Evolutionary conservation across 2,329 filamentous ascomycete species (phyloP), one percentile per base, ranked within the genome.

Genomic region (Epicoccum sorghinum): DNA sequence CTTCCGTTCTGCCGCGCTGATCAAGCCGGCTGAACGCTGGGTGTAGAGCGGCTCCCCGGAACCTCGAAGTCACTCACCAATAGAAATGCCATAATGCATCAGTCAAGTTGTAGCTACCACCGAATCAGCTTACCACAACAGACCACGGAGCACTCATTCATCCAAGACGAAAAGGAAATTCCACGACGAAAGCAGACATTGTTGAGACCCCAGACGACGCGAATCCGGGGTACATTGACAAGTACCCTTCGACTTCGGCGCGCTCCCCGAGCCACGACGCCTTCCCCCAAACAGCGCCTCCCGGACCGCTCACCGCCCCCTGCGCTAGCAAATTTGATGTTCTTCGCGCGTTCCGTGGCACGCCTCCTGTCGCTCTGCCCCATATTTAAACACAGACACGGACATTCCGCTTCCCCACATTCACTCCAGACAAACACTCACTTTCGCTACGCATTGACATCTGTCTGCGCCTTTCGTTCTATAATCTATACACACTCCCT

Each of bases 281-380:
- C 6, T 47, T 10, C 45, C 25, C 18, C 14, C 9, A 33, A n/a
- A 10, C 29, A 40, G 41, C 10, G n/a, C 35, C 38, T 47, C 43
- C 18, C 38, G 38, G 50, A 43, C 44, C 43, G 32, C 50, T 4
- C 14, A 23, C 38, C 25, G 50, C 43, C 32, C 43, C 50, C 37
- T 47, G 50, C 50, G 43, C 50, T 53, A 53, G 33, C 38, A 53
- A 53, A 53, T 47, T 53, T 53, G 18, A 18, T 18, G 44, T 53
- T 53, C 50, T 29, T 43, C 38, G 43, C 43, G 43, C 24, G 18
- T 52, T 52, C 49, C 30, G 24, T 23, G 18, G 32, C 41, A 46
- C 49, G 37, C 42, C 37, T 38, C 37, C 37, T 30, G 44, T 30
- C 29, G 27, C 14, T n/a, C n/a, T 13, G 24, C 49, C 42, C 49